phyloP scores from a whole-genome alignment of 2,329 filamentous ascomycete genomes.

The Tetracladium maxilliforme region DNA sequence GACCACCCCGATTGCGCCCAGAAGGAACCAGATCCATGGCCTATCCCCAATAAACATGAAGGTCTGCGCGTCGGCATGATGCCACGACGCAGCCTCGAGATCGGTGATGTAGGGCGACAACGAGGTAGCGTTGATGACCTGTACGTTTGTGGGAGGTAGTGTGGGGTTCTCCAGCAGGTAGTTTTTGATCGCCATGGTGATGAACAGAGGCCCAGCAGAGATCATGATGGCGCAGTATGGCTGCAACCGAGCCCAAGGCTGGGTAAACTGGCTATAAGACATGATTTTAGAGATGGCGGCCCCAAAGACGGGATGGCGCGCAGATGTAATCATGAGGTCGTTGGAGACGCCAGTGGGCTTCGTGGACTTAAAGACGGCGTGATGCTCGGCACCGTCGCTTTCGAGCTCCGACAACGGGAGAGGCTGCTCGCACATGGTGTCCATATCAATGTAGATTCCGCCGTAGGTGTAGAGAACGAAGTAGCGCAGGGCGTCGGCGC shows the following conservation, averaged over 20 bases:
- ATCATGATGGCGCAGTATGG: conserved; percentile 70
- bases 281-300: conserved; percentile 53
- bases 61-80: conserved; percentile 26
- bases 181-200: conserved; percentile 63
- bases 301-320: conserved; percentile 53
- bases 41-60: conserved; percentile 30
- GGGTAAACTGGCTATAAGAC: too few species aligned
- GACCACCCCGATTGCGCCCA: conserved; percentile 12
- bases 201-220: conserved; percentile 60
- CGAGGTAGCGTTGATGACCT: too few species aligned
- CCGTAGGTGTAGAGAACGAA: conserved; percentile 66
- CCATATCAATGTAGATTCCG: conserved; percentile 69
- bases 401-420: too few species aligned
- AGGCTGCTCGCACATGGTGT: conserved; percentile 24
- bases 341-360: conserved; percentile 74
- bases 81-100: conserved; percentile 27
- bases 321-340: conserved; percentile 67
- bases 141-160: conserved; percentile 53
- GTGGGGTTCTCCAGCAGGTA: conserved; percentile 51
- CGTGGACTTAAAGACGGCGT: too few species aligned
- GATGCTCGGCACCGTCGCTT: too few species aligned
- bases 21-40: conserved; percentile 16
- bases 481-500: conserved; percentile 66
- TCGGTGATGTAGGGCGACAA: conserved; percentile 59
- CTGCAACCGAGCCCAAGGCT: too few species aligned